Percentiles rank a stretch among this genome's conserved stretches.
phyloP scores from a whole-genome alignment of 2,329 filamentous ascomycete species.

The Coleophoma cylindrospora region DNA sequence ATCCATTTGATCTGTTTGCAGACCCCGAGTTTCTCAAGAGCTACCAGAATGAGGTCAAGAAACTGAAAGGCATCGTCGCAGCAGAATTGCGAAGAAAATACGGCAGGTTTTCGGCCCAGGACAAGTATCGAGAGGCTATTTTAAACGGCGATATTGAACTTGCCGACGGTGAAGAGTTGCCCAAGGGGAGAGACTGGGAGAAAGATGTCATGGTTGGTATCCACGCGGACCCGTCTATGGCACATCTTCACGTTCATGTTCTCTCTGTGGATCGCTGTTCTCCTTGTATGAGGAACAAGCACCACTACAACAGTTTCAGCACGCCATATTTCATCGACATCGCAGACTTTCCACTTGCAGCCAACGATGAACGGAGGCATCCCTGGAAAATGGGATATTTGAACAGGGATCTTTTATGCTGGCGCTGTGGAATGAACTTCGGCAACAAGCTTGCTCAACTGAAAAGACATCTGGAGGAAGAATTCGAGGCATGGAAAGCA shows the following conservation, averaged over 20 bases:
- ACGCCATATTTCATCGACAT: constrained; percentile 79
- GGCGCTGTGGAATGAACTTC: constrained; percentile 76
- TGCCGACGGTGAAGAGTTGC: constrained; percentile 45
- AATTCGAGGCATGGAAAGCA: constrained; percentile 72
- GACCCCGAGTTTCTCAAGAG: constrained; percentile 63
- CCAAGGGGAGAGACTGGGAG: constrained; percentile 72
- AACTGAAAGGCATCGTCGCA: constrained; percentile 62
- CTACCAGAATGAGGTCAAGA: constrained; percentile 55
- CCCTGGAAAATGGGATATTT: constrained; percentile 55
- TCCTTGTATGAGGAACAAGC: constrained; percentile 66
- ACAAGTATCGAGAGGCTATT: constrained; percentile 58
- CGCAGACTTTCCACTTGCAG: constrained; percentile 70
- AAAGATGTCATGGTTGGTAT: constrained; percentile 72
- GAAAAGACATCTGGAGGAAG: constrained; percentile 69
- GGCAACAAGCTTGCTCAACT: constrained; percentile 67
- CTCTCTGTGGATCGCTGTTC: constrained; percentile 76
- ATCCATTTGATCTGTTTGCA: constrained; percentile 75
- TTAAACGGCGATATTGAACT: constrained; percentile 52
- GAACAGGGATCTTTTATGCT: constrained; percentile 66
- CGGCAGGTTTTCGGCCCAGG: constrained; percentile 56
- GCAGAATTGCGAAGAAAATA: constrained; percentile 69
- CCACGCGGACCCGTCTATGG: constrained; percentile 88
- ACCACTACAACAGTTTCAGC: constrained; percentile 90
- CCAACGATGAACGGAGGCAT: constrained; percentile 58
- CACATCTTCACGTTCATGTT: constrained; percentile 85